Evolutionary conservation across 257 asterid genomes (phyloP), one percentile per base, ranked within the genome.

Genomic region (Gentiana macrophylla): DNA sequence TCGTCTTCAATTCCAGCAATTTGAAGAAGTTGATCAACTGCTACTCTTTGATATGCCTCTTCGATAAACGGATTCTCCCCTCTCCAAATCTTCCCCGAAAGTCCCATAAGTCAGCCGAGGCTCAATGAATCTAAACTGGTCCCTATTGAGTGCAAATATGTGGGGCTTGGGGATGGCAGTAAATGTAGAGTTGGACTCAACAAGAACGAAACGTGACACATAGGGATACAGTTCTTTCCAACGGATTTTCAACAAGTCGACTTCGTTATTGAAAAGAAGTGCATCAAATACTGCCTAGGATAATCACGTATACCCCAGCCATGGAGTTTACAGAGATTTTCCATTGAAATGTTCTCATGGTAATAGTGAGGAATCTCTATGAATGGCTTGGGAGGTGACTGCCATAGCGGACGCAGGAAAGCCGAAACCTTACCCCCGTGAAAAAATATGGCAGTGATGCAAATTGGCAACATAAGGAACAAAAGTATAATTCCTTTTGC

Each of bases 271-370:
- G 67, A 88, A 88, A 46, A 88, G 41, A 9, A 88, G 91, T 1
- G 97, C 97, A 60, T 88, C 97, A 68, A 75, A 88, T 0, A 85
- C 95, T 86, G 84, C 46, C 97, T 72, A 0, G 97, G 97, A 37
- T 69, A 80, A 60, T 88, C 91, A 1, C 97, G 89, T 8, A 72
- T 61, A 3, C 83, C 86, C 97, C 97, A 88, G 4, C 97, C 94
- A 5, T 88, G 94, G 58, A 88, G 95, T 50, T 72, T 85, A 56
- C 97, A 88, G 6, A 79, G 84, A 69, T 76, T 80, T 66, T 77
- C 89, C 94, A 82, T 88, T 0, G 95, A 70, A 5, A 85, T 81
- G 34, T 84, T 79, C 58, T 80, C 94, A 33, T 85, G 83, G 55
- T 88, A 85, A 78, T 84, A 88, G 55, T 88, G 97, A 53, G 91